phyloP scores from a whole-genome alignment of 805 yeast genomes.

The Schwanniomyces vanrijiae region DNA sequence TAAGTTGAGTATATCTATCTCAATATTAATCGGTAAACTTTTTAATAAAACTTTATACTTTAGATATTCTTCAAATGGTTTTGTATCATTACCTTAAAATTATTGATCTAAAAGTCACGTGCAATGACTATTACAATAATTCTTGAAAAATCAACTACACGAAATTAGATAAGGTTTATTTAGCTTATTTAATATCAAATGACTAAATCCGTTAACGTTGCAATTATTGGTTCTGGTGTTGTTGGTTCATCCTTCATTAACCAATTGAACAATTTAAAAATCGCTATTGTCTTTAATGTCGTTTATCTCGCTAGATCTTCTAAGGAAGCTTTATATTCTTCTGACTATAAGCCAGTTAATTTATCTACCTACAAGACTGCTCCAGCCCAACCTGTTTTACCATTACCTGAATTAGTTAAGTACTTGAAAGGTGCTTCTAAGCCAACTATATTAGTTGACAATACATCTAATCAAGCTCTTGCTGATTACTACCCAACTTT shows the following conservation, averaged over 20 bases:
- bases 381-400: slow-evolving; percentile 47
- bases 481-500: slow-evolving; percentile 79
- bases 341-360: slow-evolving; percentile 71
- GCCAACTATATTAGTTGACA: slow-evolving; percentile 88
- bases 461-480: slow-evolving; percentile 81
- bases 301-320: slow-evolving; percentile 76
- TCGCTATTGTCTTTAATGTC: slow-evolving; percentile 70
- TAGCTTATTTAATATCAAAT: slow-evolving; percentile 6
- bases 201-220: slow-evolving; percentile 42
- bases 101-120: too few species aligned
- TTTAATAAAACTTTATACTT: too few species aligned
- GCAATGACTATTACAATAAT: not conserved
- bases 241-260: slow-evolving; percentile 90
- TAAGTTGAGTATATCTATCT: too few species aligned
- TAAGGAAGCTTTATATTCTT: slow-evolving; percentile 62
- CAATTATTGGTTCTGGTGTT: slow-evolving; percentile 77
- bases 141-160: not conserved
- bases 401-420: slow-evolving; percentile 57
- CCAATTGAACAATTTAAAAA: slow-evolving; percentile 66
- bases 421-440: slow-evolving; percentile 64
- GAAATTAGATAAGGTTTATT: not conserved
- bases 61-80: too few species aligned
- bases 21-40: too few species aligned
- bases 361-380: slow-evolving; percentile 57
- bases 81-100: too few species aligned